Conservation (phyloP, 2,329 filamentous ascomycete species). For the Tolypocladium ovalisporum region DNA sequence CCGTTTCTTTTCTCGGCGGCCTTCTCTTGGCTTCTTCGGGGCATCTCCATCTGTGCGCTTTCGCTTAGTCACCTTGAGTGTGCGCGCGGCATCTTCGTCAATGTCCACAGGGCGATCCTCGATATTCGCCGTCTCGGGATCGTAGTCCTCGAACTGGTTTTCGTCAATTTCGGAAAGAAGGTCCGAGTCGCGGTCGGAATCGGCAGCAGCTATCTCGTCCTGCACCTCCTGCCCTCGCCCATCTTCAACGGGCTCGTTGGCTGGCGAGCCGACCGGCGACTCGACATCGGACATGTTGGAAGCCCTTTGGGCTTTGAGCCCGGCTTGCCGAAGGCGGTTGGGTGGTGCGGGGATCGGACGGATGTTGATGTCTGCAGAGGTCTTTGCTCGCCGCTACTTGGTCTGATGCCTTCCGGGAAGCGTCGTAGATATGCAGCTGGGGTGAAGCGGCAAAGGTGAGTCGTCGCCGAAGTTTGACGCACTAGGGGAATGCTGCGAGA, state of each 20-base stretch:
- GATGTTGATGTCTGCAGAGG: not conserved
- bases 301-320: not conserved
- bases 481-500: not conserved
- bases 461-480: not conserved
- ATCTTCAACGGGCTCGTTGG: conserved; percentile 25
- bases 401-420: not conserved
- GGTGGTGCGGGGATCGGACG: not conserved
- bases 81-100: conserved; percentile 53
- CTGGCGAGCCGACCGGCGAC: conserved; percentile 27
- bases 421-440: not conserved
- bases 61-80: conserved; percentile 53
- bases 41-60: conserved; percentile 54
- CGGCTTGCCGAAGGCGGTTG: not conserved
- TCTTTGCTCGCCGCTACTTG: not conserved
- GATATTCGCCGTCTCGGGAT: conserved; percentile 51
- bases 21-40: conserved; percentile 64
- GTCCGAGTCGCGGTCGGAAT: conserved; percentile 46
- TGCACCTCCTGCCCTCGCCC: conserved; percentile 29
- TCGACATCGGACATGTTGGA: conserved; percentile 34
- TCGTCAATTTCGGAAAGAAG: conserved; percentile 59
- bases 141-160: conserved; percentile 59
- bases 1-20: conserved; percentile 57
- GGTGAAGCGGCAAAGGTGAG: not conserved
- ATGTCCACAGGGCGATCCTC: conserved; percentile 56
- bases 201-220: conserved; percentile 29